Conservation (phyloP, 257 asterid species). For the Fraxinus anomala region DNA sequence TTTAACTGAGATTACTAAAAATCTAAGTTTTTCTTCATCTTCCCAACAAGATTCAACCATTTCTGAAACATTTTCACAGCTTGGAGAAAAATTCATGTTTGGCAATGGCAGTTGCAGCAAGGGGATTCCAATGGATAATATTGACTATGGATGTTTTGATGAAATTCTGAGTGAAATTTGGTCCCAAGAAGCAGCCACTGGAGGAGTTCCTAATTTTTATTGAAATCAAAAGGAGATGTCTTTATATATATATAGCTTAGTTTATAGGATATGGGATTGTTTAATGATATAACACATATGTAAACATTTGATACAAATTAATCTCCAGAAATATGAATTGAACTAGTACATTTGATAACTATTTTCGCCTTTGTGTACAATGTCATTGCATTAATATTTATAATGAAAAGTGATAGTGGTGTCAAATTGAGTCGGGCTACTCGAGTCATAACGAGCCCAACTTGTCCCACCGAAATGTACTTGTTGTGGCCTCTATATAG, state of each 20-base stretch:
- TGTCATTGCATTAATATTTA: too few relatives aligned
- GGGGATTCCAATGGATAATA: conserved; percentile 25
- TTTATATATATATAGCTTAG: too few relatives aligned
- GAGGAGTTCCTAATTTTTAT: neutral
- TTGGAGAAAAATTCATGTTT: neutral
- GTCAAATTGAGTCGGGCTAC: too few relatives aligned
- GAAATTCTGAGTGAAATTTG: conserved; percentile 29
- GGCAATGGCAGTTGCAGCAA: conserved; percentile 28
- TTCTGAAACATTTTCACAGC: conserved; percentile 23
- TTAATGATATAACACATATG: neutral
- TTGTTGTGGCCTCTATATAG: too few relatives aligned
- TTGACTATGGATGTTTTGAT: neutral
- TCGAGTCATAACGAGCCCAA: too few relatives aligned
- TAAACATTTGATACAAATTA: too few relatives aligned
- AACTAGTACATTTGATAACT: too few relatives aligned
- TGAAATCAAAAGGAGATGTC: neutral
- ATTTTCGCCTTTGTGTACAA: too few relatives aligned
- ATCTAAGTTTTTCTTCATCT: conserved; percentile 18
- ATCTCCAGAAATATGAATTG: too few relatives aligned
- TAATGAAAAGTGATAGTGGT: too few relatives aligned
- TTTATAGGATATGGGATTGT: neutral
- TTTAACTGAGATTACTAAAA: too few relatives aligned
- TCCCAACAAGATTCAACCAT: conserved; percentile 33
- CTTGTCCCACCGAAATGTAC: too few relatives aligned
- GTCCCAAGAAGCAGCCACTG: conserved; percentile 31